Evolutionary conservation across 2,329 filamentous ascomycete species (phyloP).

Genomic region (Clarireedia hainanense): DNA sequence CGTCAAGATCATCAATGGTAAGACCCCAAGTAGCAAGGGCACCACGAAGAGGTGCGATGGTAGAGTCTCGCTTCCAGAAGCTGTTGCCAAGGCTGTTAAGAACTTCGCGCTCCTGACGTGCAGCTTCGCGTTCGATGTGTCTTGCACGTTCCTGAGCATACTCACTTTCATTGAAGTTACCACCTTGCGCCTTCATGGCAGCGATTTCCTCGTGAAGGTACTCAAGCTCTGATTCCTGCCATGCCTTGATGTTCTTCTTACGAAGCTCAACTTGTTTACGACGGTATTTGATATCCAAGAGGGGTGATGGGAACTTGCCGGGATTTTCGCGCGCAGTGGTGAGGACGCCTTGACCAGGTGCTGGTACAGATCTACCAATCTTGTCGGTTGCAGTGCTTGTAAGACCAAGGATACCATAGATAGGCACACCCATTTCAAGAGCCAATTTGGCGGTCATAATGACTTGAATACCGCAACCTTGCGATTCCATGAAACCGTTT

Average conservation of each 20-base stretch:
- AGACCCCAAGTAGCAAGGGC: slow-evolving; percentile 96
- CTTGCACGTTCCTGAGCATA: slow-evolving; percentile 77
- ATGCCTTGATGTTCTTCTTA: slow-evolving; percentile 89
- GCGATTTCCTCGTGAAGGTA: slow-evolving; percentile 88
- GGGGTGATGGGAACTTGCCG: slow-evolving; percentile 87
- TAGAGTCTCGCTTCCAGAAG: slow-evolving; percentile 95
- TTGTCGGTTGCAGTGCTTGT: slow-evolving; percentile 97
- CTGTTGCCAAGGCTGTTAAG: slow-evolving; percentile 91
- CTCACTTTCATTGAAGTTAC: slow-evolving; percentile 71
- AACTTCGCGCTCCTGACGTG: slow-evolving; percentile 86
- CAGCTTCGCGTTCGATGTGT: slow-evolving; percentile 83
- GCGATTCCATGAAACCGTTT: slow-evolving; percentile 98
- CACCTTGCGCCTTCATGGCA: slow-evolving; percentile 76
- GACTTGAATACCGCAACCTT: slow-evolving; percentile 95
- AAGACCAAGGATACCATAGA: slow-evolving; percentile 88
- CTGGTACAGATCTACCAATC: slow-evolving; percentile 95
- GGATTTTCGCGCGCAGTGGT: slow-evolving; percentile 88
- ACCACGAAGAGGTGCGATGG: slow-evolving; percentile 90
- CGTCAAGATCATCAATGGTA: slow-evolving; percentile 88
- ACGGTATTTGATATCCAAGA: slow-evolving; percentile 96
- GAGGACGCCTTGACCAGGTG: slow-evolving; percentile 92
- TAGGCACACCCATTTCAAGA: slow-evolving; percentile 96
- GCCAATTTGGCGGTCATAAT: slow-evolving; percentile 97
- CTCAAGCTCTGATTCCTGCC: slow-evolving; percentile 91
- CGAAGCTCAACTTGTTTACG: slow-evolving; percentile 90